Conservation (phyloP, 768 basidiomycete genomes). For the Scleroderma bovista region DNA sequence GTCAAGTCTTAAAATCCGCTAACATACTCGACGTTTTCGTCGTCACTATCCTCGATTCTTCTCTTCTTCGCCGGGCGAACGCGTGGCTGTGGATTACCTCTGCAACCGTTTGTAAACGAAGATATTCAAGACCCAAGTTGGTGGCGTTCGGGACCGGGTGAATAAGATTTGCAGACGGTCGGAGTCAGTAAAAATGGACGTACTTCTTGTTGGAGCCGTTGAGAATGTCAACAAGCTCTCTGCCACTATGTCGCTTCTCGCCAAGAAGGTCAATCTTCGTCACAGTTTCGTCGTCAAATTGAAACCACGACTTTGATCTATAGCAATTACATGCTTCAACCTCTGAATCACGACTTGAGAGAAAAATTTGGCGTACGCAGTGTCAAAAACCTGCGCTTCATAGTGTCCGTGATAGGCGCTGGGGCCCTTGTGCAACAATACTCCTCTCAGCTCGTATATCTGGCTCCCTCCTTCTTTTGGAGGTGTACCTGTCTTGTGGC, state of each 20-base stretch:
- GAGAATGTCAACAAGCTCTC: conserved; percentile 26
- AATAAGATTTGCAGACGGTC: background rate
- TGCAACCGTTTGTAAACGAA: conserved; percentile 5
- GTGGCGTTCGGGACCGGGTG: background rate
- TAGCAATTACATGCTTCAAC: background rate
- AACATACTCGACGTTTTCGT: conserved; percentile 36
- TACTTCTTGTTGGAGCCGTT: conserved; percentile 25
- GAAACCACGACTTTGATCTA: conserved; percentile 76
- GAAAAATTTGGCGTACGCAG: conserved; percentile 39
- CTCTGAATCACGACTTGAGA: background rate
- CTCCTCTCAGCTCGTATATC: conserved; percentile 79
- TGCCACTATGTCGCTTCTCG: conserved; percentile 33
- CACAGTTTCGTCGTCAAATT: conserved; percentile 89
- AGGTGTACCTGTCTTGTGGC: conserved; percentile 16
- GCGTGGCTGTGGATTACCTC: conserved; percentile 27
- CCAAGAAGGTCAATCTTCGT: conserved; percentile 54
- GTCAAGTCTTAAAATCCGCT: background rate
- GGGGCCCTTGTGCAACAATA: conserved; percentile 84
- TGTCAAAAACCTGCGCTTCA: conserved; percentile 78
- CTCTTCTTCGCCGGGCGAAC: conserved; percentile 42
- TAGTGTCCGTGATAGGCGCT: conserved; percentile 92
- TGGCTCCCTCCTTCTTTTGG: conserved; percentile 20
- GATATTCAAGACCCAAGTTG: no score
- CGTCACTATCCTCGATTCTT: conserved; percentile 56
- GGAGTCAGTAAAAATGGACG: conserved; percentile 3